Evolutionary conservation across 2,329 filamentous ascomycete genomes (phyloP).

Genomic region (Monosporascus sp.): DNA sequence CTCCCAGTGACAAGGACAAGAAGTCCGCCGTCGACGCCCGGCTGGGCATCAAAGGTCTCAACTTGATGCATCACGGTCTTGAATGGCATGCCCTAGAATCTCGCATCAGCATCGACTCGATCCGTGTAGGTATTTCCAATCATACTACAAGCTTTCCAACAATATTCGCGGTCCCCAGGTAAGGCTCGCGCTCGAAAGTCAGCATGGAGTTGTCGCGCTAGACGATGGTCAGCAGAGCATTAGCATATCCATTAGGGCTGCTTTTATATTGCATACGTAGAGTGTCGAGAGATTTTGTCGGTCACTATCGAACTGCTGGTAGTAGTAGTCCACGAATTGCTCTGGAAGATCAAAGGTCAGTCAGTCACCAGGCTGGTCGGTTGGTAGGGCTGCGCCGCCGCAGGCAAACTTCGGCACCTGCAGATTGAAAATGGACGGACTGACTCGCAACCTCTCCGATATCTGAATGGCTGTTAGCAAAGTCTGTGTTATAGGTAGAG

Average conservation of each 20-base stretch:
- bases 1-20: conserved; percentile 84
- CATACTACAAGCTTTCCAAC: conserved; percentile 76
- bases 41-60: conserved; percentile 77
- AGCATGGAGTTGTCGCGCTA: conserved; percentile 84
- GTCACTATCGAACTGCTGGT: conserved; percentile 76
- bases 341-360: conserved; percentile 43
- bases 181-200: conserved; percentile 75
- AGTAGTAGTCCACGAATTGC: conserved; percentile 88
- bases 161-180: conserved; percentile 61
- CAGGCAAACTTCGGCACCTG: neutral
- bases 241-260: neutral
- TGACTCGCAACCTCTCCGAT: conserved; percentile 44
- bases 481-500: neutral
- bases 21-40: conserved; percentile 64
- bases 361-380: conserved; percentile 8
- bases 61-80: conserved; percentile 72
- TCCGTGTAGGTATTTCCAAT: conserved; percentile 8
- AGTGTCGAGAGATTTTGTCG: conserved; percentile 61
- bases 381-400: conserved; percentile 1
- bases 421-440: conserved; percentile 17
- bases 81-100: conserved; percentile 11
- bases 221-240: conserved; percentile 12
- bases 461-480: conserved; percentile 27
- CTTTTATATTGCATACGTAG: conserved; percentile 62
- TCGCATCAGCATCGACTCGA: conserved; percentile 2